These are phyloP conservation scores for Russula sp. DNA, from an alignment of 768 basidiomycete species.

Conservation along the genomic window DNA sequence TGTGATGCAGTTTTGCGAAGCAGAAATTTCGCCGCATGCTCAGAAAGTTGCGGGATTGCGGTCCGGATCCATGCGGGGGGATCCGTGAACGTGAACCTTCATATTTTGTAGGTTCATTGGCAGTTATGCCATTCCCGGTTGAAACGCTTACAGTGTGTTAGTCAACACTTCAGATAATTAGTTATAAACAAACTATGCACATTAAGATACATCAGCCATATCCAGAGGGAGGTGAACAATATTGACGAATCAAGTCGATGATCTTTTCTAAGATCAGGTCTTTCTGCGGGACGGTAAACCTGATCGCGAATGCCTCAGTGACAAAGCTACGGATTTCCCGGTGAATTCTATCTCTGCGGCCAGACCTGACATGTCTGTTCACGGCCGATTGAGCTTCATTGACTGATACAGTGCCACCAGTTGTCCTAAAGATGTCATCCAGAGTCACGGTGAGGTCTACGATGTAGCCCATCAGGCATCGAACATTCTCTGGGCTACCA, in stretches of 20 bases:
- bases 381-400: neutral
- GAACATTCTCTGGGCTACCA: neutral
- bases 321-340: neutral
- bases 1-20: no score
- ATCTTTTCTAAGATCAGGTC: neutral
- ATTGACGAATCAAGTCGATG: neutral
- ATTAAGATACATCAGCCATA: neutral
- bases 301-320: neutral
- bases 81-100: no score
- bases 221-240: neutral
- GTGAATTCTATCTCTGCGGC: neutral
- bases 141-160: no score
- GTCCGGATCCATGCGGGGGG: no score
- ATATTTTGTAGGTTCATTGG: no score
- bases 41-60: no score
- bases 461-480: conserved; percentile 2
- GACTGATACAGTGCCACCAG: neutral
- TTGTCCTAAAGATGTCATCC: neutral
- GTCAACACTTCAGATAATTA: no score
- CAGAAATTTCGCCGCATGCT: no score
- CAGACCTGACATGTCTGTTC: neutral
- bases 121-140: no score
- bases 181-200: no score
- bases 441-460: neutral
- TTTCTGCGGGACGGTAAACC: neutral